Evolutionary conservation across 1,284 basidiomycete species (phyloP).

Genomic region (Paramarasmius palmivorus): DNA sequence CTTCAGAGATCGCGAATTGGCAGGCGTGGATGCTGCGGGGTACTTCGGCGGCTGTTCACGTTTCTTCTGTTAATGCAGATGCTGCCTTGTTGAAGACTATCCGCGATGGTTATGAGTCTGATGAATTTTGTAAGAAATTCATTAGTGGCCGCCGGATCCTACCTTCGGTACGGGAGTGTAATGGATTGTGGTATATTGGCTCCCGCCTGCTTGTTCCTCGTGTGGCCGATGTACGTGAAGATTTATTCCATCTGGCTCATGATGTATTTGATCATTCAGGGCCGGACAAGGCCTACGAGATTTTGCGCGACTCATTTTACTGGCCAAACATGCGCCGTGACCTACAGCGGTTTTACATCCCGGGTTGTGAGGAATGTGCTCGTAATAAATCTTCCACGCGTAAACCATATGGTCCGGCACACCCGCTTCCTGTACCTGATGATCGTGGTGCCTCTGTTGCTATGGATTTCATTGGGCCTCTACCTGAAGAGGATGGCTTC

Average conservation of each 20-base stretch:
- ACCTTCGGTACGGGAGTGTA: neutral
- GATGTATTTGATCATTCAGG: conserved; percentile 23
- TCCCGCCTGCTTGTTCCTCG: conserved; percentile 26
- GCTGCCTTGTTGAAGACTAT: neutral
- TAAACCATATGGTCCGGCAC: conserved; percentile 23
- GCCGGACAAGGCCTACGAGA: conserved; percentile 20
- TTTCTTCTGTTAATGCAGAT: neutral
- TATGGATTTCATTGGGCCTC: conserved; percentile 34
- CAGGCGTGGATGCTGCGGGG: neutral
- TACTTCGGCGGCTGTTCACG: neutral
- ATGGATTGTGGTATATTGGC: conserved; percentile 25
- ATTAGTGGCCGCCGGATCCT: conserved; percentile 5
- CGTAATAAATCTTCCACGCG: conserved; percentile 25
- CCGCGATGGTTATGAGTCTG: neutral
- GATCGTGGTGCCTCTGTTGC: conserved; percentile 23
- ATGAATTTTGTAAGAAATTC: conserved; percentile 13
- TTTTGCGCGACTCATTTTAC: conserved; percentile 28
- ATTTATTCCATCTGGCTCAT: conserved; percentile 21
- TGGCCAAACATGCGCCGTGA: conserved; percentile 24
- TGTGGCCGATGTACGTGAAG: conserved; percentile 14
- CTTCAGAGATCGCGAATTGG: neutral
- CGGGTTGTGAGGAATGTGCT: conserved; percentile 34
- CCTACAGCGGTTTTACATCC: conserved; percentile 29
- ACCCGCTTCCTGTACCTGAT: conserved; percentile 31
- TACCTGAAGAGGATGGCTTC: conserved; percentile 27